phyloP scores from a whole-genome alignment of 2,329 filamentous ascomycete genomes.

The Aspergillus unguis region DNA sequence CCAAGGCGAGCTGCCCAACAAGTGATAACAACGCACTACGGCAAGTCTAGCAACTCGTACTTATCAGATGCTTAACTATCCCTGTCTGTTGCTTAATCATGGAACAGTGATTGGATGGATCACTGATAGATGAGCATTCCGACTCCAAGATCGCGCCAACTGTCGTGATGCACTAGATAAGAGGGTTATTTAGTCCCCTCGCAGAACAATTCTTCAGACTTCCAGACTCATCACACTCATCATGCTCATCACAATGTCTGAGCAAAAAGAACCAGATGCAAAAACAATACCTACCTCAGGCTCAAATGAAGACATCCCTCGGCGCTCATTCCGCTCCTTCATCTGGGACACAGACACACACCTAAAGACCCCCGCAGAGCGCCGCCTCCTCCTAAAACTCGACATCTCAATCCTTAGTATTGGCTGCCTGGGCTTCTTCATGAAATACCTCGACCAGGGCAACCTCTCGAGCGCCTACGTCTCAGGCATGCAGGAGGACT shows the following conservation, averaged over 20 bases:
- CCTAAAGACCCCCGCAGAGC: constrained; percentile 8
- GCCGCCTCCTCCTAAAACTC: constrained; percentile 13
- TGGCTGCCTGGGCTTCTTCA: constrained; percentile 15
- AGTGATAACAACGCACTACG: too few species aligned
- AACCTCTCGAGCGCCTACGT: constrained; percentile 16
- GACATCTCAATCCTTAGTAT: constrained; percentile 13
- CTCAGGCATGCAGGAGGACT: constrained; percentile 16
- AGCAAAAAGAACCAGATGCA: background rate
- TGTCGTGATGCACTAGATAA: too few species aligned
- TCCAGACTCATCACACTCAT: background rate
- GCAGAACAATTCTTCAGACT: too few species aligned
- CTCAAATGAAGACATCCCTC: background rate
- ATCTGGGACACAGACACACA: constrained; percentile 16
- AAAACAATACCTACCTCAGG: background rate
- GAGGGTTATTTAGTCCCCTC: too few species aligned
- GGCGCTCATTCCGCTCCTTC: constrained; percentile 8
- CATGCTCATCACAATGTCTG: background rate
- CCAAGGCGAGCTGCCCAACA: too few species aligned
- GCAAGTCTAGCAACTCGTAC: too few species aligned
- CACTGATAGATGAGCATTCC: too few species aligned
- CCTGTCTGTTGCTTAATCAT: too few species aligned
- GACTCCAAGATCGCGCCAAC: too few species aligned
- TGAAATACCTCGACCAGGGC: constrained; percentile 16
- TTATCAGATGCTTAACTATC: too few species aligned
- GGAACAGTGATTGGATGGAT: too few species aligned